These are phyloP conservation scores for Penicillium parvum DNA, from an alignment of 495 filamentous ascomycete genomes.

Conservation along the genomic window DNA sequence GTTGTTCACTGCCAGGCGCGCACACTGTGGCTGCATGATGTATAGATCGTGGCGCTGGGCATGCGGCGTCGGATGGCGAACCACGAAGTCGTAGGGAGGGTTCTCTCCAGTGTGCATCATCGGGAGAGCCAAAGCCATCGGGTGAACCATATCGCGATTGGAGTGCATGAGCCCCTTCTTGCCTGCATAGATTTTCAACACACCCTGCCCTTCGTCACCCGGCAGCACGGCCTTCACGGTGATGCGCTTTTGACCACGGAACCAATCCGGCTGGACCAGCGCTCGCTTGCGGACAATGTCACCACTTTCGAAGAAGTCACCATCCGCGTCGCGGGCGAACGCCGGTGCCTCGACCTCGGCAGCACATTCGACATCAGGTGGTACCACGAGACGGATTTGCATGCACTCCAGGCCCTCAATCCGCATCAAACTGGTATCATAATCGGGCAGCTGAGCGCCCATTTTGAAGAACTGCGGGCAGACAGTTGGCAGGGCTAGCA, in stretches of 20 bases:
- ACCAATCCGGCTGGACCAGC: slow-evolving; percentile 88
- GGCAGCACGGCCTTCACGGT: slow-evolving; percentile 89
- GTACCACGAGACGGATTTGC: slow-evolving; percentile 82
- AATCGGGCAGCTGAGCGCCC: slow-evolving; percentile 70
- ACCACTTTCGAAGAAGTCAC: slow-evolving; percentile 90
- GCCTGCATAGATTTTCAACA: slow-evolving; percentile 91
- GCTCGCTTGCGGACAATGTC: slow-evolving; percentile 81
- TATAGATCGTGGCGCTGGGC: slow-evolving; percentile 96
- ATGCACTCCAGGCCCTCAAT: slow-evolving; percentile 90
- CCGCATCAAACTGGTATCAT: slow-evolving; percentile 80
- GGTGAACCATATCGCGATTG: slow-evolving; percentile 88
- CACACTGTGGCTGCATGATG: slow-evolving; percentile 90
- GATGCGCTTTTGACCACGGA: slow-evolving; percentile 79
- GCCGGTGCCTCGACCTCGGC: slow-evolving; percentile 87
- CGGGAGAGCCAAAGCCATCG: slow-evolving; percentile 85
- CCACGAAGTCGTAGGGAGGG: slow-evolving; percentile 87
- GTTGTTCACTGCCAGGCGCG: slow-evolving; percentile 81
- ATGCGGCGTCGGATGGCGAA: slow-evolving; percentile 92
- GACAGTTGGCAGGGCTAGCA: slow-evolving; percentile 78
- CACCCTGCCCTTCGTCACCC: slow-evolving; percentile 80
- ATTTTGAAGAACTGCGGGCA: slow-evolving; percentile 89
- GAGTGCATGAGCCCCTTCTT: slow-evolving; percentile 94
- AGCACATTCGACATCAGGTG: slow-evolving; percentile 83
- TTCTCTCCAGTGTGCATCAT: slow-evolving; percentile 88
- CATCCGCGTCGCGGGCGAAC: slow-evolving; percentile 77